Percentiles rank a stretch among this genome's conserved stretches.
These are phyloP conservation scores for Phytophthora fragariaefolia DNA, from an alignment of 352 stramenopile genomes.

Conservation along the genomic window DNA sequence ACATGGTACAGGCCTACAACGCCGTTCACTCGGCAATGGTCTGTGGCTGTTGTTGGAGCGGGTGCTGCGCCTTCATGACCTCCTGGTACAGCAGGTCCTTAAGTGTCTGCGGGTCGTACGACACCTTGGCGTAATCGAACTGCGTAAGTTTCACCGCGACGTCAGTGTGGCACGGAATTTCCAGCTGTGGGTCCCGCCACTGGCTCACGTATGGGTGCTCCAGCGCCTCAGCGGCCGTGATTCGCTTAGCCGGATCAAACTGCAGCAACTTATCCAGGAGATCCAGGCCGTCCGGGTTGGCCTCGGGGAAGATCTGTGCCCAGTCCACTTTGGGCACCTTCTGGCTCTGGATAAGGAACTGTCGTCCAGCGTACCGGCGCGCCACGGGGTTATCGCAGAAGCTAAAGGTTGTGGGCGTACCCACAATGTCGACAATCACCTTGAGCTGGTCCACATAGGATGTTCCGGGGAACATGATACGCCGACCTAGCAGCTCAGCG, in stretches of 20 bases:
- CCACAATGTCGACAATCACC: conserved; percentile 87
- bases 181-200: conserved; percentile 73
- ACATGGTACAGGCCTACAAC: conserved; percentile 30
- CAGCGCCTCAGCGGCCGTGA: conserved; percentile 85
- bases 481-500: conserved; percentile 95
- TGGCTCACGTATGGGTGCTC: conserved; percentile 91
- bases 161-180: conserved; percentile 58
- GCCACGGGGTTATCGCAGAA: conserved; percentile 89
- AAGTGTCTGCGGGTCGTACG: conserved; percentile 71
- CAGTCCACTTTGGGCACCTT: conserved; percentile 81
- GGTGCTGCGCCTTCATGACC: conserved; percentile 72
- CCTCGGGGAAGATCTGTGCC: conserved; percentile 78
- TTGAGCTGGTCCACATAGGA: conserved; percentile 91
- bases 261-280: conserved; percentile 88
- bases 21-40: conserved; percentile 29
- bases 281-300: conserved; percentile 87
- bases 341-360: conserved; percentile 81
- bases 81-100: conserved; percentile 87
- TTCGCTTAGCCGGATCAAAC: conserved; percentile 88
- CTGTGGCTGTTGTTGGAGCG: conserved; percentile 17
- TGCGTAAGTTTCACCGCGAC: conserved; percentile 66
- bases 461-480: conserved; percentile 84
- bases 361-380: conserved; percentile 79
- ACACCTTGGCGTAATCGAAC: conserved; percentile 80
- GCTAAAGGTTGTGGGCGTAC: conserved; percentile 83